A percentile compares a stretch with the other conserved stretches of the same genome.
phyloP scores from a whole-genome alignment of 1,139 yeast species.

The Hanseniaspora sp. region DNA sequence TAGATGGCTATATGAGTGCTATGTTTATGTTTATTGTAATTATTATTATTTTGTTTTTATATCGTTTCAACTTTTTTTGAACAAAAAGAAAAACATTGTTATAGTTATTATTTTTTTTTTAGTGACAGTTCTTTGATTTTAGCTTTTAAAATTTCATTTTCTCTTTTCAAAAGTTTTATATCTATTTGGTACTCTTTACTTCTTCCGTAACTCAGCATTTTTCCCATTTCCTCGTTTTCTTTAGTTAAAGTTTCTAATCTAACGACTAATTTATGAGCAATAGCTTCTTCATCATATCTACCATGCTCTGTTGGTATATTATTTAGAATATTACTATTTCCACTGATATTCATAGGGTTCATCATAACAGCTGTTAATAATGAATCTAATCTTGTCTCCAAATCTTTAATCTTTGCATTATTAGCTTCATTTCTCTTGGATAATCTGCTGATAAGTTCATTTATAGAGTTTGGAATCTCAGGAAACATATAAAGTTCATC shows the following conservation, averaged over 20 bases:
- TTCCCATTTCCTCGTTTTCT: constrained; percentile 63
- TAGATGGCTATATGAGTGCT: too few species aligned
- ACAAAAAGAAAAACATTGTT: too few species aligned
- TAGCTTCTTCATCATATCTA: constrained; percentile 59
- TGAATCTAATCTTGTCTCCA: constrained; percentile 53
- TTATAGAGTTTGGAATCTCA: constrained; percentile 22
- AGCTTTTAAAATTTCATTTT: constrained; percentile 37
- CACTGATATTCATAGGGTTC: constrained; percentile 28
- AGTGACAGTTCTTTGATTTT: background rate
- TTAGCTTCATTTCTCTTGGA: constrained; percentile 42
- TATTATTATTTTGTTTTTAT: background rate
- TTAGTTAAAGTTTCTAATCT: constrained; percentile 50
- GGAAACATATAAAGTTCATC: constrained; percentile 15
- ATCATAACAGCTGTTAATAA: constrained; percentile 45
- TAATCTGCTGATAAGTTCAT: constrained; percentile 31
- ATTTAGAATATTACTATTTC: constrained; percentile 4
- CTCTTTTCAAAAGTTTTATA: constrained; percentile 47
- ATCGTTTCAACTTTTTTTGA: too few species aligned
- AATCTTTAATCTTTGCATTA: constrained; percentile 46
- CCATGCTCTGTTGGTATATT: constrained; percentile 39
- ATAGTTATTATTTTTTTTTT: background rate
- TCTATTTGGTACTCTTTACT: constrained; percentile 62
- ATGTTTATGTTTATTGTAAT: background rate
- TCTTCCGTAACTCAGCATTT: constrained; percentile 61
- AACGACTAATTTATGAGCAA: constrained; percentile 62